phyloP scores from a whole-genome alignment of 2,329 filamentous ascomycete species.

The Cytospora leucostoma region DNA sequence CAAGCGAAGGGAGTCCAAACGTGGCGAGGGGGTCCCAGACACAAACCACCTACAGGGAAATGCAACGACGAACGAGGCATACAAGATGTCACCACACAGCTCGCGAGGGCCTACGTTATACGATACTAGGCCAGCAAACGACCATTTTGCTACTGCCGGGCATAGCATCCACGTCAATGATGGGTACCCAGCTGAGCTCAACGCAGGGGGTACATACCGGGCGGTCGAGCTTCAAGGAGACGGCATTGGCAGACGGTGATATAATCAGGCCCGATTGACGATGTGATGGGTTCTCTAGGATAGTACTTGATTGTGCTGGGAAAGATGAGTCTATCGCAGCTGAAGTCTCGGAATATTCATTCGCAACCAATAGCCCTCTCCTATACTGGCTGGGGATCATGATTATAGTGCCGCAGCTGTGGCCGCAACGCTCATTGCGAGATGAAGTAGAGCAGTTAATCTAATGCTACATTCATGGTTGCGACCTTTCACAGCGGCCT shows the following conservation, averaged over 20 bases:
- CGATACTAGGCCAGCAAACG: not conserved
- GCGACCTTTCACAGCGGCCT: too few relatives aligned
- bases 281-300: too few relatives aligned
- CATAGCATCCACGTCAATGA: not conserved
- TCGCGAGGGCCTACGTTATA: not conserved
- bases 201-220: not conserved
- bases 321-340: too few relatives aligned
- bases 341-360: too few relatives aligned
- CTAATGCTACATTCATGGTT: too few relatives aligned
- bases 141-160: not conserved
- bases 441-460: too few relatives aligned
- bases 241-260: not conserved
- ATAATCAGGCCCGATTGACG: not conserved
- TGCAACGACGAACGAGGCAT: not conserved
- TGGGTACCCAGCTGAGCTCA: conserved; percentile 5
- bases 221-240: not conserved
- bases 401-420: too few relatives aligned
- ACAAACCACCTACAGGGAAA: not conserved
- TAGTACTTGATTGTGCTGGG: too few relatives aligned
- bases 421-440: too few relatives aligned
- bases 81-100: not conserved
- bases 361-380: too few relatives aligned
- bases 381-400: too few relatives aligned
- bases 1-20: not conserved
- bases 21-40: not conserved